These are phyloP conservation scores for Pleomassaria siparia DNA, from an alignment of 2,329 filamentous ascomycete genomes.

Conservation along the genomic window DNA sequence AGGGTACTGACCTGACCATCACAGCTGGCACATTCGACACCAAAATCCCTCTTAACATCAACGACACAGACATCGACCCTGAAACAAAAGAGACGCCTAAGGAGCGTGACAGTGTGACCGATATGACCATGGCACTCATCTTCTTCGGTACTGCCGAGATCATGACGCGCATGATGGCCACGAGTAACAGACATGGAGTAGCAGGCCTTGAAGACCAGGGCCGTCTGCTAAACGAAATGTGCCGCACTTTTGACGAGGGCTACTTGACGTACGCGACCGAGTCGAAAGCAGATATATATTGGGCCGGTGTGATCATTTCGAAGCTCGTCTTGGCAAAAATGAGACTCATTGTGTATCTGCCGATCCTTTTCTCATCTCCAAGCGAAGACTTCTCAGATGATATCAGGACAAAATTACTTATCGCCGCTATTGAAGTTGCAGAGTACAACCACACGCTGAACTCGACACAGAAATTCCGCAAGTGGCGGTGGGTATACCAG, in stretches of 20 bases:
- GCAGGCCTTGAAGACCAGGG: constrained; percentile 47
- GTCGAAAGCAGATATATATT: constrained; percentile 36
- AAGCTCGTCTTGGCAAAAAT: constrained; percentile 58
- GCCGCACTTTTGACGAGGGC: constrained; percentile 45
- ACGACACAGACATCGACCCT: constrained; percentile 38
- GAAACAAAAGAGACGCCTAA: constrained; percentile 52
- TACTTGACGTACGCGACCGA: constrained; percentile 46
- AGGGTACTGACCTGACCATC: constrained; percentile 14
- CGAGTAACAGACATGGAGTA: neutral
- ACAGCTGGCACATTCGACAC: constrained; percentile 19
- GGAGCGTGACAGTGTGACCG: constrained; percentile 56
- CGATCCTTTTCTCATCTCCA: constrained; percentile 30
- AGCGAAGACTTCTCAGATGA: constrained; percentile 28
- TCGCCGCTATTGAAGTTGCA: constrained; percentile 57
- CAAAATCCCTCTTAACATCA: constrained; percentile 36
- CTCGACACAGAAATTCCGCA: constrained; percentile 11
- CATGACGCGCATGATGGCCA: constrained; percentile 43
- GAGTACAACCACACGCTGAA: constrained; percentile 39
- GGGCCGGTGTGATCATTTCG: constrained; percentile 45
- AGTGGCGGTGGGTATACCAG: constrained; percentile 23
- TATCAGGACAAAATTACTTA: constrained; percentile 50
- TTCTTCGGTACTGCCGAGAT: constrained; percentile 42
- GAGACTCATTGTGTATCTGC: constrained; percentile 36
- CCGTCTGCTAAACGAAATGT: constrained; percentile 50
- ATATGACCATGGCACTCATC: constrained; percentile 50